These are phyloP conservation scores for Cryphonectria radicalis DNA, from an alignment of 2,329 filamentous ascomycete species.

Conservation along the genomic window DNA sequence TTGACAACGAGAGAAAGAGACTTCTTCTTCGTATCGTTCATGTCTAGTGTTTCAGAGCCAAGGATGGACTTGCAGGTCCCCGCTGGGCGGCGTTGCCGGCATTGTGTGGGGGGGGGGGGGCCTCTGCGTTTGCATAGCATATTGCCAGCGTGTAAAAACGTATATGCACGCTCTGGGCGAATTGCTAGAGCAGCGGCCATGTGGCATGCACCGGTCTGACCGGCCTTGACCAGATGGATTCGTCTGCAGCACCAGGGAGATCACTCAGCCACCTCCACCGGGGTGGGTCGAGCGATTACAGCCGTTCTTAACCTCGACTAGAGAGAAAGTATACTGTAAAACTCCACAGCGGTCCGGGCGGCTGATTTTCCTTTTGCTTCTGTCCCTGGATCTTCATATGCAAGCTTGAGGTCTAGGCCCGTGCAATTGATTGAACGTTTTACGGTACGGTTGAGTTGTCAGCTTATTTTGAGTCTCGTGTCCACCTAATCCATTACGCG, in stretches of 20 bases:
- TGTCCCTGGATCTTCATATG: not conserved
- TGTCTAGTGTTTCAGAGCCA: not conserved
- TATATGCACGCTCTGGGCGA: not conserved
- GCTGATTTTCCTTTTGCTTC: not conserved
- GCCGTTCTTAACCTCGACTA: not conserved
- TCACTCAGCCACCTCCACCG: not conserved
- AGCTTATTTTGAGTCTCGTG: not conserved
- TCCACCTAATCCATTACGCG: not conserved
- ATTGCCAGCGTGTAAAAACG: not conserved
- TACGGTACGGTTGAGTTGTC: not conserved
- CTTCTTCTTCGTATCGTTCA: not conserved
- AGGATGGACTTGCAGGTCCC: not conserved
- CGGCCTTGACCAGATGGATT: not conserved
- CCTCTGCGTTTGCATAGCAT: not conserved
- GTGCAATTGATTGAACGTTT: not conserved
- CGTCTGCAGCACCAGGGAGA: too few species aligned
- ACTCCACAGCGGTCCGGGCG: not conserved
- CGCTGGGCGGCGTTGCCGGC: slow-evolving; percentile 1
- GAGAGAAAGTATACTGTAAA: not conserved
- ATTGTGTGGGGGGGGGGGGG: not conserved
- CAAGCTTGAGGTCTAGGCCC: not conserved
- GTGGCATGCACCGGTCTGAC: not conserved
- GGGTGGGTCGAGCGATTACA: not conserved
- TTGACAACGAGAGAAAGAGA: not conserved
- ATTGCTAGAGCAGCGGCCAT: not conserved